Base-by-base conservation (phyloP, 495 filamentous ascomycete genomes). In the Xylaria scruposa region DNA sequence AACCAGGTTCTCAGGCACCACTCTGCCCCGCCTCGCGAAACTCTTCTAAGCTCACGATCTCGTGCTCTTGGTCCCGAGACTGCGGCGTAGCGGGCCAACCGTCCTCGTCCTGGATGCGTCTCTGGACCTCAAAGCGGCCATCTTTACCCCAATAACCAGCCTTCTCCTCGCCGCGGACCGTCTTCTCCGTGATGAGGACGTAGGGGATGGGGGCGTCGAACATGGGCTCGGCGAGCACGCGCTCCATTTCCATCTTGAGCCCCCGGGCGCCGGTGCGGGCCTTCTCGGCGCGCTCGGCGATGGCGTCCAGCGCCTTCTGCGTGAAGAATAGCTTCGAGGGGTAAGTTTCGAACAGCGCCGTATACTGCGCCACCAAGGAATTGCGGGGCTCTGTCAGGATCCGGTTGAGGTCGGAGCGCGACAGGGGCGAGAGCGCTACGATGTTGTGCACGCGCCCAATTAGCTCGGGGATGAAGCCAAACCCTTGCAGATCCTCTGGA, bases 401-500 rank as follows among this genome's bases (percentile, higher is more conserved):
- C 67, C 94, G 88, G 24, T 93, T 89, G 13, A 99, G 89, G 59
- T 95, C 88, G 17, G 90, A 84, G 63, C 91, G 89, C n/a, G 91
- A 90, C 9, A 99, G 85, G 0, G 96, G 88, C 4, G 92, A 90
- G 0, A 99, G 87, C 0, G 96, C 93, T 53, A 93, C 93, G 68
- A 92, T 90, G 69, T 97, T 91, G 21, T 96, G 95, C 70, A 99
- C 90, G 24, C 96, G 90, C 40, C 96, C 97, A 63, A 89, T 87
- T n/a, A 98, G 87, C 81, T 99, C 96, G 10, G 96, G 96, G 70
- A 99, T 98, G 68, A 99, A 92, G 42, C 97, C 97, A 78, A 93
- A 99, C 47, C 86, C 89, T 81, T 98, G 94, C 4, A 99, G 85
- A 77, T 99, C 96, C 1, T 89, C 86, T 0, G 94, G 93, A 26